phyloP scores from a whole-genome alignment of 2,329 filamentous ascomycete genomes.

The Nigrospora oryzae region DNA sequence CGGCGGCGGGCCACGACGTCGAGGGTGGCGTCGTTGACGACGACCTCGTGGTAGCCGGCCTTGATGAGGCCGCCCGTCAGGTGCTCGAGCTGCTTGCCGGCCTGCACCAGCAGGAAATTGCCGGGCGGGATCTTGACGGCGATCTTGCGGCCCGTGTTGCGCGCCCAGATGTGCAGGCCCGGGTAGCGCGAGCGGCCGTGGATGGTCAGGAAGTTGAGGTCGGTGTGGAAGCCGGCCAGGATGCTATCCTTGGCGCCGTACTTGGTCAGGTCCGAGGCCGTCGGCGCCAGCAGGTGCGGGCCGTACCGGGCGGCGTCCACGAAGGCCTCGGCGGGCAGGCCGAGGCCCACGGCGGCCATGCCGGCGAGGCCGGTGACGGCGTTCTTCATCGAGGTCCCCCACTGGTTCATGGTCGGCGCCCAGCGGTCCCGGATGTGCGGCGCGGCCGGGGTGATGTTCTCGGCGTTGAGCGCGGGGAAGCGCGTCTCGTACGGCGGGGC shows the following conservation, averaged over 20 bases:
- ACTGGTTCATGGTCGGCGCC: slow-evolving; percentile 45
- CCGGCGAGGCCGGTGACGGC: slow-evolving; percentile 48
- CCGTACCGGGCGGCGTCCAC: slow-evolving; percentile 47
- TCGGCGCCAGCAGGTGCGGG: slow-evolving; percentile 54
- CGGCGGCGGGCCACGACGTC: slow-evolving; percentile 35
- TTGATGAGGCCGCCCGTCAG: slow-evolving; percentile 52
- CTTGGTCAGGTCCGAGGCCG: slow-evolving; percentile 46
- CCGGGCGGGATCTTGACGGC: slow-evolving; percentile 49
- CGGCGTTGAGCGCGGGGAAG: slow-evolving; percentile 47
- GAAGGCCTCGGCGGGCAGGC: slow-evolving; percentile 42
- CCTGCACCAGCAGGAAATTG: slow-evolving; percentile 51
- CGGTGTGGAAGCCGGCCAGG: slow-evolving; percentile 55
- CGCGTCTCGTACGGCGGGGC: slow-evolving; percentile 42
- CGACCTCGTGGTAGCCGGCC: slow-evolving; percentile 54
- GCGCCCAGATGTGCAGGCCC: slow-evolving; percentile 54
- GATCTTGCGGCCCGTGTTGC: slow-evolving; percentile 52
- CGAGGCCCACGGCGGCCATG: slow-evolving; percentile 50
- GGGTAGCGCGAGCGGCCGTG: slow-evolving; percentile 55
- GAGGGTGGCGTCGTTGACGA: slow-evolving; percentile 45
- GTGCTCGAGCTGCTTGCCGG: slow-evolving; percentile 56
- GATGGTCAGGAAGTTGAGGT: slow-evolving; percentile 58
- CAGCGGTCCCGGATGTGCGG: slow-evolving; percentile 40
- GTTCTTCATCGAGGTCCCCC: slow-evolving; percentile 52
- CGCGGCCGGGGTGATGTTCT: slow-evolving; percentile 45
- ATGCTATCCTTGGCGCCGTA: slow-evolving; percentile 48